phyloP scores from a whole-genome alignment of 768 basidiomycete genomes.

The Gyrodon lividus region DNA sequence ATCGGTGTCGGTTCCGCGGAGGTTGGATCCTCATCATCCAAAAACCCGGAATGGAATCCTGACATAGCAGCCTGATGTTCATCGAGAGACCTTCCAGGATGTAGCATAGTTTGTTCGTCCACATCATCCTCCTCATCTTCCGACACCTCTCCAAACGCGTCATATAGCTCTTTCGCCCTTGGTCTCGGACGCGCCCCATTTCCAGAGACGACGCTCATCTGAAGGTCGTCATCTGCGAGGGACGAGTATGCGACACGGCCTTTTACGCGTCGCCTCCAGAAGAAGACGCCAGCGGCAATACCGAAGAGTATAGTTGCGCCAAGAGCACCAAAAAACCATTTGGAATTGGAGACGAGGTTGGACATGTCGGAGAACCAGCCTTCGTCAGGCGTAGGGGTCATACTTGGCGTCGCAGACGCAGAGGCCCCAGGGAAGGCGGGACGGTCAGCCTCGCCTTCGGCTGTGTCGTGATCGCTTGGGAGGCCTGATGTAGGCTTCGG shows the following conservation, averaged over 20 bases:
- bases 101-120: slow-evolving; percentile 69
- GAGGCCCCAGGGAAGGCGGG: slow-evolving; percentile 59
- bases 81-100: slow-evolving; percentile 33
- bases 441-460: slow-evolving; percentile 75
- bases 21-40: slow-evolving; percentile 72
- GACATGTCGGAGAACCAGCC: slow-evolving; percentile 85
- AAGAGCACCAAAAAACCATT: slow-evolving; percentile 90
- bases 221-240: slow-evolving; percentile 65
- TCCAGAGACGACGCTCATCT: slow-evolving; percentile 69
- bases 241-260: slow-evolving; percentile 52
- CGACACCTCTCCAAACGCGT: slow-evolving; percentile 90
- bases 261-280: slow-evolving; percentile 65
- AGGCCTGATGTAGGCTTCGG: slow-evolving; percentile 86
- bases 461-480: slow-evolving; percentile 80
- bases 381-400: slow-evolving; percentile 65
- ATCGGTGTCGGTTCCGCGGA: slow-evolving; percentile 29
- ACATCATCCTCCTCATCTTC: slow-evolving; percentile 81
- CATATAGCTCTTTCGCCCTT: slow-evolving; percentile 88
- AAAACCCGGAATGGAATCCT: slow-evolving; percentile 75
- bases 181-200: slow-evolving; percentile 35
- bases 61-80: slow-evolving; percentile 39
- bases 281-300: slow-evolving; percentile 66
- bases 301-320: slow-evolving; percentile 77
- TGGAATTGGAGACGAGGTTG: slow-evolving; percentile 68
- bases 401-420: slow-evolving; percentile 34